Conservation (phyloP, 2,329 filamentous ascomycete genomes). For the Curvularia spicifera region DNA sequence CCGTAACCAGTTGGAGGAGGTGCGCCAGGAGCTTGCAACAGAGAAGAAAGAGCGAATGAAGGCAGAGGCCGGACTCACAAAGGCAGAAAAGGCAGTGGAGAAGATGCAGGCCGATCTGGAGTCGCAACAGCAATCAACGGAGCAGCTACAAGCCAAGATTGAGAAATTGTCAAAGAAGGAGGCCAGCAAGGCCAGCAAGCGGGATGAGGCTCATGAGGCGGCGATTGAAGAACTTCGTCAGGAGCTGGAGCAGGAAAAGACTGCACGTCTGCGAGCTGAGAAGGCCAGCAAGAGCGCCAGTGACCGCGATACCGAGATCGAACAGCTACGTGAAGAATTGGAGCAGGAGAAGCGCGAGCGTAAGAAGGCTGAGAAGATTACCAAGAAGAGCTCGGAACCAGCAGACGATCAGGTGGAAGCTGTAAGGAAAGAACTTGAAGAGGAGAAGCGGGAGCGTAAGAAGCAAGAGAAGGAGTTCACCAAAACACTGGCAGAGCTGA, state of each 20-base stretch:
- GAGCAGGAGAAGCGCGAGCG: conserved; percentile 51
- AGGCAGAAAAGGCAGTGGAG: conserved; percentile 45
- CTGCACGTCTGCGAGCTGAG: conserved; percentile 37
- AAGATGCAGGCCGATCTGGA: conserved; percentile 43
- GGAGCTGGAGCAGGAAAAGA: conserved; percentile 54
- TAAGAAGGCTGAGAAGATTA: conserved; percentile 39
- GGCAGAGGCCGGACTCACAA: conserved; percentile 47
- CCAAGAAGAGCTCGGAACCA: conserved; percentile 51
- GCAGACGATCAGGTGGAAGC: conserved; percentile 54
- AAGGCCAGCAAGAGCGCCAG: conserved; percentile 45
- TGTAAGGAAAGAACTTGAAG: conserved; percentile 58
- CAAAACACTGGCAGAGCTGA: conserved; percentile 65
- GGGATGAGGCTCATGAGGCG: conserved; percentile 41
- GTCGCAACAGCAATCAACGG: conserved; percentile 37
- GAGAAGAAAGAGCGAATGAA: conserved; percentile 56
- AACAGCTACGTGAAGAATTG: conserved; percentile 46
- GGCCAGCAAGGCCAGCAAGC: conserved; percentile 44
- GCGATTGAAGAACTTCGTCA: conserved; percentile 42
- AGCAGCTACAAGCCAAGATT: conserved; percentile 42
- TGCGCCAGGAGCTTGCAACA: conserved; percentile 54
- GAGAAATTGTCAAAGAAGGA: conserved; percentile 46
- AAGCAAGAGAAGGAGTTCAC: conserved; percentile 61
- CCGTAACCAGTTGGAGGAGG: conserved; percentile 52
- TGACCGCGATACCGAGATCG: conserved; percentile 33
- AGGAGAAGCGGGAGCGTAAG: conserved; percentile 59